Evolutionary conservation across 2,329 filamentous ascomycete genomes (phyloP), one percentile per base, ranked within the genome.

Genomic region (Tothia fuscella): DNA sequence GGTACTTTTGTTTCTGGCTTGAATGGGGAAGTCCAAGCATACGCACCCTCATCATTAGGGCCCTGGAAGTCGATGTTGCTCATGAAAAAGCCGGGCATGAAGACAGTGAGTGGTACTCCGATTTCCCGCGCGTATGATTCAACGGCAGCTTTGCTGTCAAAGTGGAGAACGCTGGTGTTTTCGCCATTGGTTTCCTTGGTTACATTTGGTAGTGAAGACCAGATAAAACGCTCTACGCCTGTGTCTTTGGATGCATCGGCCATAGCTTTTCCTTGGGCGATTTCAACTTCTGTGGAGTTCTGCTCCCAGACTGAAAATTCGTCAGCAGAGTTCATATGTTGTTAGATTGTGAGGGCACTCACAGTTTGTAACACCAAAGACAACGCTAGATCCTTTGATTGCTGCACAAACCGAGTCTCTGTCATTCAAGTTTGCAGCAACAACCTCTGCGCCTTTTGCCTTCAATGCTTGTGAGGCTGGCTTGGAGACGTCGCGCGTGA

Each of bases 301-400:
- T 50, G 48, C 29, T 67, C 63, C 68, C 68, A 71, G 55, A 51
- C n/a, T 17, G 22, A 12, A 19, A 19, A n/a, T 33, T 6, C 21
- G 14, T 40, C 6, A 30, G 49, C 51, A 16, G 41, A 39, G 10
- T 48, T 50, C n/a, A 10, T 10, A 10, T 6, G 5, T 1, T 13
- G 16, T 7, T 6, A 14, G 31, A 10, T 17, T 34, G 7, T 14
- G 20, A 17, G 7, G 7, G 20, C 9, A 24, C 35, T 49, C 46
- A 48, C 63, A 71, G 54, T 72, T 68, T 25, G 71, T 74, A 10
- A 73, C 62, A 25, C 58, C 64, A 49, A 67, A 76, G 30, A 72
- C 68, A n/a, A 66, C 66, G 35, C 66, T 52, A 1, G 69, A 58
- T 29, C 65, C 67, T 5, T 54, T 48, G 35, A 76, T 50, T 9